Evolutionary conservation across 441 rosid genomes (phyloP).

Genomic region (Adansonia madagascariensis): DNA sequence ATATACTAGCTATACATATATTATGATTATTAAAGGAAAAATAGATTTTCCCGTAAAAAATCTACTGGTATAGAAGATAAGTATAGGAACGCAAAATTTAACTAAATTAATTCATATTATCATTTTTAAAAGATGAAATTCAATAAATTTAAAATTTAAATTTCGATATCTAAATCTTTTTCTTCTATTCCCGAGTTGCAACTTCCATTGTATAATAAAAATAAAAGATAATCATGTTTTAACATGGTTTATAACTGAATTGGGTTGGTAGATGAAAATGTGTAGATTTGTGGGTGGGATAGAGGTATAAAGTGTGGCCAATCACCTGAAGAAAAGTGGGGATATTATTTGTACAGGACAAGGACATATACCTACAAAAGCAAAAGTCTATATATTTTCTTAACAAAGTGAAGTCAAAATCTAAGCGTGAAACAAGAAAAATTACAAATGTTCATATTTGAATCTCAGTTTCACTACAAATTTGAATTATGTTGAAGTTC

Average conservation of each 20-base stretch:
- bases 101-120: too few relatives aligned
- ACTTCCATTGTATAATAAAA: too few relatives aligned
- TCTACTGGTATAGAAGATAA: background rate
- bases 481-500: too few relatives aligned
- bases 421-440: too few relatives aligned
- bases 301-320: constrained; percentile 35
- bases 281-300: constrained; percentile 58
- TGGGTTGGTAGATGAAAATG: background rate
- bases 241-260: background rate
- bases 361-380: constrained; percentile 36
- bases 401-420: too few relatives aligned
- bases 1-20: background rate
- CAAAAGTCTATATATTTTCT: background rate
- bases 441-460: too few relatives aligned
- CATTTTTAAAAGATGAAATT: too few relatives aligned
- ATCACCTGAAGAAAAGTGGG: constrained; percentile 30
- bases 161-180: too few relatives aligned
- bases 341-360: constrained; percentile 31
- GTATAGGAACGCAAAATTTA: too few relatives aligned
- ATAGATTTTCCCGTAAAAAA: background rate
- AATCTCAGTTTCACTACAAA: too few relatives aligned
- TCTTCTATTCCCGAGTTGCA: too few relatives aligned
- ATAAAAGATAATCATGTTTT: background rate
- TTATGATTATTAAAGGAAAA: background rate
- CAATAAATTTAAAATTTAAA: too few relatives aligned